A percentile compares a stretch with the other conserved stretches of the same genome.
Conservation (phyloP, 768 basidiomycete genomes). For the Xanthoconium stramineum region DNA sequence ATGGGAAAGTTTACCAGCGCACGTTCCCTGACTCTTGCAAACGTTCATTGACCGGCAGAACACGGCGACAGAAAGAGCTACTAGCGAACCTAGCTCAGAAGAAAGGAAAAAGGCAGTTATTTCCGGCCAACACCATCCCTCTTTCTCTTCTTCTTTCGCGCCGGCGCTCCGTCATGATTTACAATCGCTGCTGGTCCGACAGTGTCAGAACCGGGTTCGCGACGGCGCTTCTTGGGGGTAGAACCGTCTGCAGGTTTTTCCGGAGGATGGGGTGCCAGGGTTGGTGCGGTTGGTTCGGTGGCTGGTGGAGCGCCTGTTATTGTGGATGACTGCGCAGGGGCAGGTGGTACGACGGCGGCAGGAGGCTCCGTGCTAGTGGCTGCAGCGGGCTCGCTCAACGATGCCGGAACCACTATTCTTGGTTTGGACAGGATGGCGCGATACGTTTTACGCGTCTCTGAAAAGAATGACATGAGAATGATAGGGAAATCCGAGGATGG, state of each 20-base stretch:
- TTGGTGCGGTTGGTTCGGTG: not conserved
- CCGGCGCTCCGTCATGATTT: conserved; percentile 6
- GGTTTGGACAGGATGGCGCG: conserved; percentile 79
- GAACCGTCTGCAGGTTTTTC: not conserved
- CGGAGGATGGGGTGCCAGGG: not conserved
- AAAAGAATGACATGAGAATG: not conserved
- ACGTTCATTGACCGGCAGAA: not conserved
- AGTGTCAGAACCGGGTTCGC: conserved; percentile 14
- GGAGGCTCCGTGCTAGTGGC: not conserved
- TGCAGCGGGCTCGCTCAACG: not conserved
- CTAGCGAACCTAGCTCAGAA: too few relatives aligned
- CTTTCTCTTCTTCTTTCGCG: conserved; percentile 25
- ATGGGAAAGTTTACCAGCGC: not conserved
- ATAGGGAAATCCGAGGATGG: not conserved
- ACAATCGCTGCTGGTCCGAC: not conserved
- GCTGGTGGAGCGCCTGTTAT: not conserved
- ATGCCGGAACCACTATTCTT: conserved; percentile 51
- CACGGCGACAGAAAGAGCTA: too few relatives aligned
- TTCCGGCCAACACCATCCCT: not conserved
- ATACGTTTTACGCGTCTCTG: conserved; percentile 81
- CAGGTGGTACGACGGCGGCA: too few relatives aligned
- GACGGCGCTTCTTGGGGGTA: conserved; percentile 21
- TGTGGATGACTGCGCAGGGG: too few relatives aligned
- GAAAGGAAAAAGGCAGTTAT: not conserved
- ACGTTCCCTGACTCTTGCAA: not conserved